Conservation (phyloP, 768 basidiomycete genomes). For the Boletus coccyginus region DNA sequence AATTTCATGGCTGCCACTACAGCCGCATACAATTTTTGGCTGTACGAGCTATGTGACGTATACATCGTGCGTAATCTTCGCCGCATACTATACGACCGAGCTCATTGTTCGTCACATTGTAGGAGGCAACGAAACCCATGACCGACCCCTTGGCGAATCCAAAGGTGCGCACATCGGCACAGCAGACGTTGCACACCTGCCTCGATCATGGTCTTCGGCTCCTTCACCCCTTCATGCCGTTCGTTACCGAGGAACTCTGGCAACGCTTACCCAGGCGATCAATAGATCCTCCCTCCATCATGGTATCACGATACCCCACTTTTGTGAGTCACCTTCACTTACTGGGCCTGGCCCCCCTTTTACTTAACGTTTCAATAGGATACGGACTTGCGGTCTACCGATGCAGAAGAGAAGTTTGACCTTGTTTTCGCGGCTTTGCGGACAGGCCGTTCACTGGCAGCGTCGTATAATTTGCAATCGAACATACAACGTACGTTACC, state of each 20-base stretch:
- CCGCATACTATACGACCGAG: neutral
- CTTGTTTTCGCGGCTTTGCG: constrained; percentile 78
- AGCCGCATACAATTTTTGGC: constrained; percentile 89
- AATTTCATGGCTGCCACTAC: constrained; percentile 94
- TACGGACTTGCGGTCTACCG: constrained; percentile 53
- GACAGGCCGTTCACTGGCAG: constrained; percentile 47
- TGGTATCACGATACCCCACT: constrained; percentile 82
- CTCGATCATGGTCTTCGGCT: constrained; percentile 87
- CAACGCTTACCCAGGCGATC: constrained; percentile 88
- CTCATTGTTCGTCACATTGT: constrained; percentile 9
- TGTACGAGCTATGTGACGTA: constrained; percentile 98
- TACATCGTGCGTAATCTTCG: constrained; percentile 73
- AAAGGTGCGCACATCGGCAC: constrained; percentile 73
- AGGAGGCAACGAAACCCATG: constrained; percentile 99
- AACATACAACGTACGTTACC: constrained; percentile 46
- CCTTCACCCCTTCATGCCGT: constrained; percentile 98
- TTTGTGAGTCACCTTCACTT: constrained; percentile 48
- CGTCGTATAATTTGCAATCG: constrained; percentile 83
- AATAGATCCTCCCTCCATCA: constrained; percentile 82
- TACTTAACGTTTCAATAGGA: constrained; percentile 42
- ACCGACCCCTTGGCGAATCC: constrained; percentile 73
- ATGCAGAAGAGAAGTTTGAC: constrained; percentile 84
- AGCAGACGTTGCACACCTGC: constrained; percentile 94
- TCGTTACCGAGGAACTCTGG: constrained; percentile 98
- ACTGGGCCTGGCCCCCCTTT: neutral